Evolutionary conservation across 495 filamentous ascomycete genomes (phyloP), one percentile per base, ranked within the genome.

Genomic region (Bombardia bombarda): DNA sequence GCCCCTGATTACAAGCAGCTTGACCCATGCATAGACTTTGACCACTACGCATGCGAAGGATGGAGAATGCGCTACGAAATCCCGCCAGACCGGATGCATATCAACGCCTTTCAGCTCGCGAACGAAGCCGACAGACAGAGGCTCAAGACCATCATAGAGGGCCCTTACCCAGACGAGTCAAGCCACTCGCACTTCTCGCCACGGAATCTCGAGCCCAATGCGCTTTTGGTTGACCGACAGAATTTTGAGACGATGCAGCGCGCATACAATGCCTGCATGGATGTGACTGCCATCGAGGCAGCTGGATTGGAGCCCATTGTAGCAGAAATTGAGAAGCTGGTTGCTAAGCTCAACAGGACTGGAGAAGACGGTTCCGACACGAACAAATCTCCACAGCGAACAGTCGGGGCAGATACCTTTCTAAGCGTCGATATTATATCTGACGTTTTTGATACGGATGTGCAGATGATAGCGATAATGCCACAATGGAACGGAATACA

Each of bases 21-120:
- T 31, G 80, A 88, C 55, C 79, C 84, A 3, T 88, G 84, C 49
- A 77, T 67, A 32, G 53, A 84, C 38, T 87, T 87, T 44, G 81
- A 86, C 41, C 66, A 79, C 52, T 40, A 77, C 50, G 78, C 83
- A 26, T 88, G 83, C 52, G 79, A 76, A 39, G 83, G 83, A 14
- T 85, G 80, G 74, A 61, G 67, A 32, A 67, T 76, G 20, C 73
- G 70, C 23, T 75, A 84, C 62, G 81, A 84, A 51, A 75, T 87
- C 46, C 75, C 80, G 3, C 61, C 79, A 16, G 81, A 86, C 54
- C 79, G 80, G 47, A 73, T 77, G 13, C 73, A 78, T 43, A 70
- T 73, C 8, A 70, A 72, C 32, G 69, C 75, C 18, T 79, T 78
- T 42, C 71, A 74, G 7, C 72, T 74, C 17, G 81, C 83, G 72